phyloP scores from a whole-genome alignment of 2,329 filamentous ascomycete genomes.

The Lasiodiplodia sp. region DNA sequence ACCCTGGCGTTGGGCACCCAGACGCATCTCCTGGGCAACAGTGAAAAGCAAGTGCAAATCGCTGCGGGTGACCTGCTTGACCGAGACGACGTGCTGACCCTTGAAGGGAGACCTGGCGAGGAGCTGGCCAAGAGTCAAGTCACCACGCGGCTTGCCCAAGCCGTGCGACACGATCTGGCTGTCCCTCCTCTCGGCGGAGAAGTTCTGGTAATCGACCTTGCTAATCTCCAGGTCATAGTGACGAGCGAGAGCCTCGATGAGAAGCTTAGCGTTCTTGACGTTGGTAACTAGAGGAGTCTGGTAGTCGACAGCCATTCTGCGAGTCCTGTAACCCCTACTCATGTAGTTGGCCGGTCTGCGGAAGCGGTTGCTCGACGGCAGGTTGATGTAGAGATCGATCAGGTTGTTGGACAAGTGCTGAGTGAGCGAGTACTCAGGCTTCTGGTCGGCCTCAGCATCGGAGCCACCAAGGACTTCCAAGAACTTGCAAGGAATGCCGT shows the following conservation, averaged over 20 bases:
- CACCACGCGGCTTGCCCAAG: constrained; percentile 63
- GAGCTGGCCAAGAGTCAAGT: constrained; percentile 70
- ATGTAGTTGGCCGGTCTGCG: constrained; percentile 97
- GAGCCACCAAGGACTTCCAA: constrained; percentile 76
- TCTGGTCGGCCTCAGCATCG: constrained; percentile 80
- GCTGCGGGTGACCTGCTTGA: constrained; percentile 84
- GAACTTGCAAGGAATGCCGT: constrained; percentile 91
- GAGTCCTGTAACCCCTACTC: constrained; percentile 95
- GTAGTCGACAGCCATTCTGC: constrained; percentile 97
- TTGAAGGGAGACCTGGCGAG: constrained; percentile 86
- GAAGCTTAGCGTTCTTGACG: constrained; percentile 98
- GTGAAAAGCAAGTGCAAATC: constrained; percentile 95
- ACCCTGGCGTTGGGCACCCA: constrained; percentile 91
- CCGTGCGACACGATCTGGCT: constrained; percentile 45
- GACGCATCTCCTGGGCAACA: constrained; percentile 95
- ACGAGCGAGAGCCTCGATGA: constrained; percentile 91
- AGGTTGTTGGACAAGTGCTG: constrained; percentile 97
- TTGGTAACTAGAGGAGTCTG: constrained; percentile 97
- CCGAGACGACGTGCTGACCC: constrained; percentile 87
- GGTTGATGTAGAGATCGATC: constrained; percentile 98
- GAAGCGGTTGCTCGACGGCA: constrained; percentile 98
- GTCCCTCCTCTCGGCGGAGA: constrained; percentile 52
- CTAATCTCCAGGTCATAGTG: constrained; percentile 85
- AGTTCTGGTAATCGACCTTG: constrained; percentile 89
- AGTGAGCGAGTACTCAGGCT: constrained; percentile 94